Evolutionary conservation across 164 flowering plant genomes (phyloP).

Genomic region (Liquidambar formosana): DNA sequence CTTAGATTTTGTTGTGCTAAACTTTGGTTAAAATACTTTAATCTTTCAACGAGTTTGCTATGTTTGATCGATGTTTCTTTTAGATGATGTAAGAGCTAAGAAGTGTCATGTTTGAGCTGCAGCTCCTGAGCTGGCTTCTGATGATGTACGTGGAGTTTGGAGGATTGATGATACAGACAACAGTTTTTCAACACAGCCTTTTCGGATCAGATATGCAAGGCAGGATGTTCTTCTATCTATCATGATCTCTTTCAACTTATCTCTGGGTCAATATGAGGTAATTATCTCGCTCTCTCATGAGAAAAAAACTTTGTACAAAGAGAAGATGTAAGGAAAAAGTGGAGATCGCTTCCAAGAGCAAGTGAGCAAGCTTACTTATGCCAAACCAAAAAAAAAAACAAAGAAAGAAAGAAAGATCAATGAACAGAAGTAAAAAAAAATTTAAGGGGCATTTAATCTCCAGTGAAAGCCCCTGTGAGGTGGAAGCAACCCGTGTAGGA

Average conservation of each 20-base stretch:
- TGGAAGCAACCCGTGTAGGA: background rate
- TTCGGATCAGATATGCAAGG: constrained; percentile 90
- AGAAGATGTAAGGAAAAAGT: background rate
- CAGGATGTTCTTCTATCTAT: constrained; percentile 89
- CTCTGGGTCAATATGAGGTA: constrained; percentile 67
- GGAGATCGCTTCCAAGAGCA: background rate
- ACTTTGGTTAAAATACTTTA: background rate
- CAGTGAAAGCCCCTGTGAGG: background rate
- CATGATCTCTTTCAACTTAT: constrained; percentile 82
- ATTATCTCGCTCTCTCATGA: constrained; percentile 6
- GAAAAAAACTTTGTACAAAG: no score
- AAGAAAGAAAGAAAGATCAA: background rate
- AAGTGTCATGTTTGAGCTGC: constrained; percentile 24
- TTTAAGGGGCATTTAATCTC: background rate
- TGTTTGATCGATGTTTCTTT: constrained; percentile 3
- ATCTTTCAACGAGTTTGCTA: background rate
- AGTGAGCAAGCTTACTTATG: background rate
- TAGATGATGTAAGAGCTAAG: background rate
- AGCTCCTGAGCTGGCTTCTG: constrained; percentile 78
- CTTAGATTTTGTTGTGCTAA: no score
- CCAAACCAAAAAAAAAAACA: background rate
- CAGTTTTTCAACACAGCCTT: constrained; percentile 93
- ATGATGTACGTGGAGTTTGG: constrained; percentile 71
- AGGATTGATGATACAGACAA: constrained; percentile 89
- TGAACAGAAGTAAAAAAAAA: background rate